Evolutionary conservation across 176 grass and related monocot genomes (phyloP).

Genomic region (Bothriochloa decipiens): DNA sequence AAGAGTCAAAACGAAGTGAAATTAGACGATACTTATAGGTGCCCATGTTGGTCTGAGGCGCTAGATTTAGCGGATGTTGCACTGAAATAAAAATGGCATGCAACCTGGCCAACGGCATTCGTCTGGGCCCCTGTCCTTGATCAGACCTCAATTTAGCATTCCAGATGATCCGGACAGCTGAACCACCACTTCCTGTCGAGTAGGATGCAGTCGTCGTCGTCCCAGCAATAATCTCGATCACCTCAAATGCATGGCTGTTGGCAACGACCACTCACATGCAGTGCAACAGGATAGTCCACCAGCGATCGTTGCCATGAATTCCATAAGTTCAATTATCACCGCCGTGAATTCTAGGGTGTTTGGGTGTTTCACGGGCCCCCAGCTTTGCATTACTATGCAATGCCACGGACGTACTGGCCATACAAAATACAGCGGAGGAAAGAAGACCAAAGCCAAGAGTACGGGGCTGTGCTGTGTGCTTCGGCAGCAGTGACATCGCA

Average conservation of each 20-base stretch:
- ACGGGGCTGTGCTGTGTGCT: too few species aligned
- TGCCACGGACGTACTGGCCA: not conserved
- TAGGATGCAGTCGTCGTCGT: not conserved
- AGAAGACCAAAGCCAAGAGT: too few species aligned
- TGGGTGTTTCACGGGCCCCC: too few species aligned
- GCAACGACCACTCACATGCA: not conserved
- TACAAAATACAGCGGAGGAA: too few species aligned
- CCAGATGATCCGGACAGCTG: constrained; percentile 23
- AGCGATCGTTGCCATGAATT: constrained; percentile 1
- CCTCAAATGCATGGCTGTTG: not conserved
- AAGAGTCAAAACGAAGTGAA: too few species aligned
- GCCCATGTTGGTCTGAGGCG: too few species aligned
- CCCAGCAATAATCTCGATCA: not conserved
- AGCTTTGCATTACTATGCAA: too few species aligned
- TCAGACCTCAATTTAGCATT: constrained; percentile 11
- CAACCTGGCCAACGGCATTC: not conserved
- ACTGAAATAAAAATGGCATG: not conserved
- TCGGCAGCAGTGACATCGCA: constrained; percentile 32
- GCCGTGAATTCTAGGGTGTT: not conserved
- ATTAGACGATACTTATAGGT: too few species aligned
- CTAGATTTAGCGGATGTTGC: too few species aligned
- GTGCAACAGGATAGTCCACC: not conserved
- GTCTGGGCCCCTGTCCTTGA: not conserved
- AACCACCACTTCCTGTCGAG: constrained; percentile 7
- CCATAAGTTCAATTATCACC: not conserved